These are phyloP conservation scores for Ulota crispa DNA, from an alignment of 225 moss, liverwort and hornwort species.

Conservation along the genomic window DNA sequence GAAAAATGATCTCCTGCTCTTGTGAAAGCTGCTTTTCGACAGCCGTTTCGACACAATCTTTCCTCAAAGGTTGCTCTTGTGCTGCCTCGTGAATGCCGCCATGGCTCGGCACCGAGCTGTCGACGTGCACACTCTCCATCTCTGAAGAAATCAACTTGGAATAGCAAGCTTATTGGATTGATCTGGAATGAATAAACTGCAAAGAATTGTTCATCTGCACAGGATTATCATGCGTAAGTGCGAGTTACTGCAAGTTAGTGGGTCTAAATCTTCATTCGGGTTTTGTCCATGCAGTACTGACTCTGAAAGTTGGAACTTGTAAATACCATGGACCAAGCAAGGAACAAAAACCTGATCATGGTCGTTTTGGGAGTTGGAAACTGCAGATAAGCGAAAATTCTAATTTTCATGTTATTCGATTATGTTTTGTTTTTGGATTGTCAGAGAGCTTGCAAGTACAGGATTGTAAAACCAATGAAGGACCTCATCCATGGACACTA, in stretches of 20 bases:
- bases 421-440: not conserved
- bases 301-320: not conserved
- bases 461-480: not conserved
- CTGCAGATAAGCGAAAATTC: not conserved
- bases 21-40: not conserved
- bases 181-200: not conserved
- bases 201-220: not conserved
- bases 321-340: not conserved
- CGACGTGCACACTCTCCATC: not conserved
- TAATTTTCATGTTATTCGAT: not conserved
- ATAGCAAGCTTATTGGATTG: not conserved
- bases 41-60: no score
- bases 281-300: not conserved
- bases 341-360: no score
- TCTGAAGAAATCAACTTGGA: not conserved
- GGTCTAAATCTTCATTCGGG: not conserved
- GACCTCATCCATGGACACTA: no score
- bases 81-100: not conserved
- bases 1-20: constrained; percentile 46
- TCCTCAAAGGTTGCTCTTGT: not conserved
- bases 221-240: not conserved
- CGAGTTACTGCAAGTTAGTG: not conserved
- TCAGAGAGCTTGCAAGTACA: not conserved
- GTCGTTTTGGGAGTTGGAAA: not conserved
- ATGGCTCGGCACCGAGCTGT: not conserved